These are phyloP conservation scores for Hymenoscyphus repandus DNA, from an alignment of 2,329 filamentous ascomycete species.

Conservation along the genomic window DNA sequence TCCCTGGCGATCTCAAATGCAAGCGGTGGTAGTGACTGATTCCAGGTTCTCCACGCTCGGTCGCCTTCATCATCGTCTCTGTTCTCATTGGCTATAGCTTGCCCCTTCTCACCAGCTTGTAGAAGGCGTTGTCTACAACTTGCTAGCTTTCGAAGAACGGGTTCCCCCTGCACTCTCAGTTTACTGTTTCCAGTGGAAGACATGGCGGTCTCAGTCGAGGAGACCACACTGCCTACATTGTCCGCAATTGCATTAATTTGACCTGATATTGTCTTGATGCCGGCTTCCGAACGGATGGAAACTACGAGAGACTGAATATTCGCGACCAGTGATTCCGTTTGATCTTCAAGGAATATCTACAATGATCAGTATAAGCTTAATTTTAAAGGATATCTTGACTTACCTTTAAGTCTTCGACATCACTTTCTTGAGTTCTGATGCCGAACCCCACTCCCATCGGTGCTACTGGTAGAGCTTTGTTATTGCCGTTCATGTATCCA, in stretches of 20 bases:
- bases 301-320: conserved; percentile 77
- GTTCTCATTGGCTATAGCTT: conserved; percentile 50
- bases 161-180: conserved; percentile 44
- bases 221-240: conserved; percentile 65
- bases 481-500: conserved; percentile 29
- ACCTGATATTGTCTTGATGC: conserved; percentile 59
- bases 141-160: conserved; percentile 51
- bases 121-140: conserved; percentile 61
- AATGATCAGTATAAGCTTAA: conserved; percentile 18
- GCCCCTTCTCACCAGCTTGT: conserved; percentile 56
- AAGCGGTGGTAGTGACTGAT: conserved; percentile 69
- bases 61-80: conserved; percentile 48
- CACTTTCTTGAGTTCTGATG: conserved; percentile 37
- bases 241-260: conserved; percentile 66
- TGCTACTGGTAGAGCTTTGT: conserved; percentile 22
- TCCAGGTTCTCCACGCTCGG: conserved; percentile 56
- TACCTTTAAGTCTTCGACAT: conserved; percentile 58
- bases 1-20: conserved; percentile 83
- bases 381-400: conserved; percentile 11
- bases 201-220: conserved; percentile 55
- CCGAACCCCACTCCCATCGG: conserved; percentile 37
- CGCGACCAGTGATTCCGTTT: conserved; percentile 72
- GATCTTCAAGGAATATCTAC: conserved; percentile 74
- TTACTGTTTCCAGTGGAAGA: conserved; percentile 45
- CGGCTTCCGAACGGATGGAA: conserved; percentile 60